These are phyloP conservation scores for Fagopyrum homotropicum DNA, from an alignment of 148 eudicot genomes.

Conservation along the genomic window DNA sequence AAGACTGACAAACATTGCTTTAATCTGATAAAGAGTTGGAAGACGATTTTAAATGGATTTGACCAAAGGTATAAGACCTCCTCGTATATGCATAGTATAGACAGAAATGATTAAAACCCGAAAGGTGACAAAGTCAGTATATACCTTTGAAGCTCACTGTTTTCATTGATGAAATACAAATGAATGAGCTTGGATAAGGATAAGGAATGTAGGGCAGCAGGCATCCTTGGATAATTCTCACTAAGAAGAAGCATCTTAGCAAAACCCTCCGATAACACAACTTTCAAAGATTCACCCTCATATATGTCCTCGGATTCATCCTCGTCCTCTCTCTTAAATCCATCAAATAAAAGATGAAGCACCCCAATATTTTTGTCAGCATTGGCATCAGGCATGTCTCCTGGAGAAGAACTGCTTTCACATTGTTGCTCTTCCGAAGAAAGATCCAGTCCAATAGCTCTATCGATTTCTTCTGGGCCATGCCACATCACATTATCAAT, in stretches of 20 bases:
- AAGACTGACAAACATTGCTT: constrained; percentile 90
- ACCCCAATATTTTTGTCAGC: constrained; percentile 39
- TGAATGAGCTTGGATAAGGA: constrained; percentile 58
- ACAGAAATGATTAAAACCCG: constrained; percentile 15
- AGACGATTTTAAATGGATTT: background rate
- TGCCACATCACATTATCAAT: constrained; percentile 91
- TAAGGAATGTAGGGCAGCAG: constrained; percentile 44
- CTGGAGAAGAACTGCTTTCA: constrained; percentile 16
- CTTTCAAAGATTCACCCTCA: constrained; percentile 67
- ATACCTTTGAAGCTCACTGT: constrained; percentile 55
- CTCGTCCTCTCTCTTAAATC: constrained; percentile 40
- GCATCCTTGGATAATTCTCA: constrained; percentile 60
- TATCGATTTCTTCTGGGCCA: constrained; percentile 78
- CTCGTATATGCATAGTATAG: constrained; percentile 8
- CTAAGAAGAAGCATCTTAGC: constrained; percentile 92
- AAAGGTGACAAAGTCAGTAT: background rate
- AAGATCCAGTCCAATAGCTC: constrained; percentile 46
- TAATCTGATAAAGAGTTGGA: constrained; percentile 37
- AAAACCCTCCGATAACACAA: constrained; percentile 82
- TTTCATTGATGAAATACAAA: constrained; percentile 59
- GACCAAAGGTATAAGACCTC: background rate
- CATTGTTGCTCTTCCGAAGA: constrained; percentile 31
- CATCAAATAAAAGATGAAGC: constrained; percentile 56
- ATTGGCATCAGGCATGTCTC: constrained; percentile 27
- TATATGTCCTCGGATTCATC: constrained; percentile 26